Evolutionary conservation across 179 eudicot genomes (phyloP).

Genomic region (Beta lomatogona): DNA sequence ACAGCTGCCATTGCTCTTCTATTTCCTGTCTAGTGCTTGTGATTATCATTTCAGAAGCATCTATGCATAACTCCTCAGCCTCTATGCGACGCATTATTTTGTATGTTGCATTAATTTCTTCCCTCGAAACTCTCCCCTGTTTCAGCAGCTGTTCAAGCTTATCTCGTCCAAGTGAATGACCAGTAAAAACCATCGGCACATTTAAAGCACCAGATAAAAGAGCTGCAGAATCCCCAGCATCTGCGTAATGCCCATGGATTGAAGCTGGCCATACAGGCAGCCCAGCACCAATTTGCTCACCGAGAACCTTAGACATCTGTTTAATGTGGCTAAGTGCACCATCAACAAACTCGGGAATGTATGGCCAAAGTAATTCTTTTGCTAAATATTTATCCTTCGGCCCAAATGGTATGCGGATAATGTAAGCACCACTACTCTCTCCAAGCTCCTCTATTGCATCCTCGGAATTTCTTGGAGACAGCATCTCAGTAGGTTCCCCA

Average conservation of each 20-base stretch:
- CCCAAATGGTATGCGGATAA: conserved; percentile 96
- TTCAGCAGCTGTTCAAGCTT: conserved; percentile 85
- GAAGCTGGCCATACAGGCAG: conserved; percentile 92
- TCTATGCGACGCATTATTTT: conserved; percentile 89
- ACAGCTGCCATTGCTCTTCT: conserved; percentile 96
- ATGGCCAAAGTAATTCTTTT: conserved; percentile 91
- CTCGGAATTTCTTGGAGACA: conserved; percentile 50
- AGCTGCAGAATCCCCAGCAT: conserved; percentile 94
- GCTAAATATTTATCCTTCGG: conserved; percentile 82
- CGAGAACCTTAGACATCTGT: conserved; percentile 90
- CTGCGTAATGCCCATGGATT: conserved; percentile 98
- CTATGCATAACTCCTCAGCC: conserved; percentile 87
- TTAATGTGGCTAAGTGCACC: conserved; percentile 86
- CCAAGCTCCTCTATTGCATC: conserved; percentile 58
- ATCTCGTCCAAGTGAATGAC: conserved; percentile 94
- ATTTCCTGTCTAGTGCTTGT: conserved; percentile 97
- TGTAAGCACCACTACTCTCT: conserved; percentile 94
- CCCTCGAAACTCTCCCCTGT: conserved; percentile 81
- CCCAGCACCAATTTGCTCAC: conserved; percentile 85
- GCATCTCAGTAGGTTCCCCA: conserved; percentile 93
- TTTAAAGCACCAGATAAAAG: conserved; percentile 83
- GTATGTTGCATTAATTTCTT: conserved; percentile 78
- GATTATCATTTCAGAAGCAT: conserved; percentile 85
- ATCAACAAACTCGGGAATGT: conserved; percentile 95
- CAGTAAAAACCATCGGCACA: conserved; percentile 96